Evolutionary conservation across 1,284 basidiomycete species (phyloP), one percentile per base, ranked within the genome.

Genomic region (Leccinum angustisporum): DNA sequence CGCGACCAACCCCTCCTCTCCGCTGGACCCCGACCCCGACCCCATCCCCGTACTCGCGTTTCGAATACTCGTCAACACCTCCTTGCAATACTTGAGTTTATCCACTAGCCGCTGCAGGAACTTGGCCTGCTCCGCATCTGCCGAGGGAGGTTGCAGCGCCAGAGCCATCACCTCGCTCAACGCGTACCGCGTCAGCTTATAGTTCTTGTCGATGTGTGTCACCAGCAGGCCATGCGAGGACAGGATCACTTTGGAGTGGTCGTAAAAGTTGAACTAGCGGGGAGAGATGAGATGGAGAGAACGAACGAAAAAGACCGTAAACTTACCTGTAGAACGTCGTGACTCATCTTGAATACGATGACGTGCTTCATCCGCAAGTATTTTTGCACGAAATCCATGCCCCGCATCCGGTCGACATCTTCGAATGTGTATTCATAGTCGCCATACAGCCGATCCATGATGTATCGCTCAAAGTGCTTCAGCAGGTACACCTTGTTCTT

Each of bases 281-380:
- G 10, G 4, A 30, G 30, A 25, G 52, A 31, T 38, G 9, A 63
- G 25, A 57, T 34, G 7, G 33, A 27, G 43, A 50, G 63, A 33
- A 25, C 16, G 52, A n/a, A 14, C 31, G 59, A 31, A 25, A 51
- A 14, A 14, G 53, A 16, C 1, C 4, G 21, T 21, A 25, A 6
- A 72, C 83, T 59, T 63, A 92, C 94, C 86, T 97, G 96, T 5
- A 98, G 78, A 53, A 93, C 87, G 67, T 96, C 95, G 73, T 97
- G 95, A 75, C 91, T 95, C 73, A 99, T 79, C 78, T 95, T 91
- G 83, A 99, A 99, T 34, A 98, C 89, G 65, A 98, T 97, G 55
- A 97, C 94, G 70, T 97, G 90, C 78, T 96, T 96, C 90, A 96
- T 96, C 63, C 97, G 83, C 67, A 98, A 85, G 78, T 97, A 98